These are phyloP conservation scores for Torulaspora franciscae DNA, from an alignment of 805 yeast species.

Conservation along the genomic window DNA sequence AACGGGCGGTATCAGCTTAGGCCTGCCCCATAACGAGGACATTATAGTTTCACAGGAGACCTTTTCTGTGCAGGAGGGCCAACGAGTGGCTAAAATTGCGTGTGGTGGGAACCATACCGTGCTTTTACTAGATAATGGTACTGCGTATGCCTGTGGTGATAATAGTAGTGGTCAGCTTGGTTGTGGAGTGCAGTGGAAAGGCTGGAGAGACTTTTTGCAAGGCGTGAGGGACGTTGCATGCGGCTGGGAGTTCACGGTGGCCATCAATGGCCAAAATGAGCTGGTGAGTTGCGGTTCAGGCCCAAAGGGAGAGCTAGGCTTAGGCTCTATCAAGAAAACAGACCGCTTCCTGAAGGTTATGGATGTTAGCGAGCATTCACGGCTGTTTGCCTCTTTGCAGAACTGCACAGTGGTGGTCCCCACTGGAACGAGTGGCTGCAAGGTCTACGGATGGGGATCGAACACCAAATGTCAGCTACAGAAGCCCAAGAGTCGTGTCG, in stretches of 20 bases:
- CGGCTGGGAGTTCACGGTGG: conserved; percentile 75
- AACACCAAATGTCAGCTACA: conserved; percentile 46
- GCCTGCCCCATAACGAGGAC: conserved; percentile 48
- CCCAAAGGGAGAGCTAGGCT: conserved; percentile 68
- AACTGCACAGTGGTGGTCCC: conserved; percentile 63
- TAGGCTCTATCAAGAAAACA: conserved; percentile 30
- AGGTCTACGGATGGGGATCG: conserved; percentile 47
- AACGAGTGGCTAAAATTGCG: conserved; percentile 42
- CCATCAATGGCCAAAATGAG: conserved; percentile 40
- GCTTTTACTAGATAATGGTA: conserved; percentile 50
- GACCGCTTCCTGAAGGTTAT: conserved; percentile 12
- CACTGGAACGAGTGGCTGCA: conserved; percentile 43
- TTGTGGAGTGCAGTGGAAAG: background rate
- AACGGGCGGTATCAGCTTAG: conserved; percentile 81
- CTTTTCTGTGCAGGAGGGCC: conserved; percentile 9
- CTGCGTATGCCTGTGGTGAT: conserved; percentile 55
- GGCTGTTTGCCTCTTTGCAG: conserved; percentile 37
- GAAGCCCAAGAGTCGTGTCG: conserved; percentile 18
- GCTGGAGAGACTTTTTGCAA: background rate
- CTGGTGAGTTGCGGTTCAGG: conserved; percentile 62
- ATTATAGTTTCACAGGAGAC: conserved; percentile 29
- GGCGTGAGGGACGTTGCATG: conserved; percentile 50
- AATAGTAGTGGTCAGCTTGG: conserved; percentile 49
- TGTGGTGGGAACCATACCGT: conserved; percentile 90
- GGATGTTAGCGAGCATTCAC: conserved; percentile 6